Base-by-base conservation (phyloP, 2,329 filamentous ascomycete genomes). In the Fusarium musae region DNA sequence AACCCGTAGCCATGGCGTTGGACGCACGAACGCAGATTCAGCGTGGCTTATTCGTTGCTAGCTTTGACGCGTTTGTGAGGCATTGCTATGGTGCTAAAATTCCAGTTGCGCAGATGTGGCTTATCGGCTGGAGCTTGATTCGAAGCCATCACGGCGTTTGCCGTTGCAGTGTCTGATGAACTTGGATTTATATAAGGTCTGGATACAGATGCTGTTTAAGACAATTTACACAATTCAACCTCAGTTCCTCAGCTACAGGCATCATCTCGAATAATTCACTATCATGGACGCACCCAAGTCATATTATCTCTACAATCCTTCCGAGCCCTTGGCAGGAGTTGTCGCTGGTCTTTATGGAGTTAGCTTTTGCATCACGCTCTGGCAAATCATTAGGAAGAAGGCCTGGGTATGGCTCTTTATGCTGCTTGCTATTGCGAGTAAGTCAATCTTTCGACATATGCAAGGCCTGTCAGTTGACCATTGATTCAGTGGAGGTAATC, bases 351-450 rank as follows among this genome's bases (percentile, higher is more conserved):
- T 76, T 4, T 76, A 73, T 28, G 74, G 30, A 4, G 12, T 76
- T 1, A 73, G 67, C 21, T 76, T 76, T 9, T 56, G 66, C 4
- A 52, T 57, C 3, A 76, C 74, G 0, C 54, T 76, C 12, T 76
- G 59, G n/a, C 66, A 76, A 13, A 66, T 63, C 10, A 72, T 75
- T 8, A 61, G 70, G 5, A 76, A 70, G 34, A 73, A 54, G 4
- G 49, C 72, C 16, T 76, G 70, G 75, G 70, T 75, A 8, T 76
- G 74, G 75, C 28, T 75, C 0, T 58, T 76, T 2, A 75, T 77
- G 70, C 2, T 67, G 2, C 56, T 77, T 19, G 72, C 58, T 7
- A 73, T 77, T 34, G 59, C 56, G 9, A 76, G 74, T 74, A 34
- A 50, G 72, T 60, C 16, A n/a, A 15, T 0, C 0, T 0, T 9